These are phyloP conservation scores for Penicillium pancosmium DNA, from an alignment of 495 filamentous ascomycete species.

Conservation along the genomic window DNA sequence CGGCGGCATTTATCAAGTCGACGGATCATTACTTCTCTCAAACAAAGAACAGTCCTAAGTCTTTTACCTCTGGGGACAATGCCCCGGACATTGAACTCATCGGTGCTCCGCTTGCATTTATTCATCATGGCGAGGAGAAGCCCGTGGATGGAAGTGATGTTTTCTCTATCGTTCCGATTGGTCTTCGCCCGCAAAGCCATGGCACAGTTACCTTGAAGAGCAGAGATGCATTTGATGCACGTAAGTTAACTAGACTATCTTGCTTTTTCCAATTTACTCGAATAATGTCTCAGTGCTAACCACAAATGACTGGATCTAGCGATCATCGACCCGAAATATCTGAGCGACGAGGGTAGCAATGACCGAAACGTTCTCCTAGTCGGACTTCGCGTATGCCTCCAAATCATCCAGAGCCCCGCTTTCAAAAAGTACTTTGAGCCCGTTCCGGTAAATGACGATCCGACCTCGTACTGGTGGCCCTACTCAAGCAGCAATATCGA, in stretches of 20 bases:
- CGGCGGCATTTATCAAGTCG: slow-evolving; percentile 24
- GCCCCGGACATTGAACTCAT: slow-evolving; percentile 28
- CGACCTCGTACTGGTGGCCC: slow-evolving; percentile 29
- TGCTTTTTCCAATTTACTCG: not conserved
- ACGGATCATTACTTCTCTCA: slow-evolving; percentile 15
- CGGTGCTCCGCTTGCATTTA: slow-evolving; percentile 25
- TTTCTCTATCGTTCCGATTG: slow-evolving; percentile 21
- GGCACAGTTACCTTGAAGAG: slow-evolving; percentile 24
- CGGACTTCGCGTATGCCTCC: slow-evolving; percentile 22
- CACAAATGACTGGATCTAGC: slow-evolving; percentile 8
- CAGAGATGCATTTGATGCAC: slow-evolving; percentile 21
- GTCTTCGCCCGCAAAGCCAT: slow-evolving; percentile 24
- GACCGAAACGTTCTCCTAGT: slow-evolving; percentile 23
- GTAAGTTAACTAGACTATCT: slow-evolving; percentile 11
- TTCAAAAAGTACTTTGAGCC: slow-evolving; percentile 23
- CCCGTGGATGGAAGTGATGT: slow-evolving; percentile 14
- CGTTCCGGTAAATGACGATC: slow-evolving; percentile 20
- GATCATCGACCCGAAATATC: slow-evolving; percentile 28
- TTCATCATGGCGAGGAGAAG: slow-evolving; percentile 29
- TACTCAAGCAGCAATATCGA: slow-evolving; percentile 28
- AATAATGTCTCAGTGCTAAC: not conserved
- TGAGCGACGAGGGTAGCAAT: slow-evolving; percentile 23
- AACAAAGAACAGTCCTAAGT: slow-evolving; percentile 2
- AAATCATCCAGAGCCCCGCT: slow-evolving; percentile 21
- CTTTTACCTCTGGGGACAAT: slow-evolving; percentile 17